Evolutionary conservation across 177 flowering plant species (phyloP).

Genomic region (Tripterygium wilfordii): DNA sequence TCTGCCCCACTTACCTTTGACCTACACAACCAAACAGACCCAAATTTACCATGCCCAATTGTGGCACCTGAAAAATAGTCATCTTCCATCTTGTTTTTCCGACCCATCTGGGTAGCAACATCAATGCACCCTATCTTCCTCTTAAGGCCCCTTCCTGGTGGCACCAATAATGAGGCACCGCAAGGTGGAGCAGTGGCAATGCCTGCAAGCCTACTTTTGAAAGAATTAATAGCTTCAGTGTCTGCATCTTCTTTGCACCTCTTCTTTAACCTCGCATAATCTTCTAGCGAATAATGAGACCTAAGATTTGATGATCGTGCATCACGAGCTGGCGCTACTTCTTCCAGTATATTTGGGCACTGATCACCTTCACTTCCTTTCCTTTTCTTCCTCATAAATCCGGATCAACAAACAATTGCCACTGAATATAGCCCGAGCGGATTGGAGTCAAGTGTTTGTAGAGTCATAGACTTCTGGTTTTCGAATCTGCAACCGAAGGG

Average conservation of each 20-base stretch:
- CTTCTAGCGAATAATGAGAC: slow-evolving; percentile 57
- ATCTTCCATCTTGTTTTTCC: slow-evolving; percentile 60
- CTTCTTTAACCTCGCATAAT: slow-evolving; percentile 51
- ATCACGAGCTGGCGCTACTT: slow-evolving; percentile 9
- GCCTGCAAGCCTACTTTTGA: slow-evolving; percentile 38
- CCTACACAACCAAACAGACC: slow-evolving; percentile 57
- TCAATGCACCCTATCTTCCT: slow-evolving; percentile 78
- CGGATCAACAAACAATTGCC: background rate
- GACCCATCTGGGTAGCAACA: slow-evolving; percentile 45
- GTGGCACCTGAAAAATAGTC: slow-evolving; percentile 37
- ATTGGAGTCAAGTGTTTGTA: too few relatives aligned
- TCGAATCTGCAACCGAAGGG: too few relatives aligned
- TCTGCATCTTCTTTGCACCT: slow-evolving; percentile 48
- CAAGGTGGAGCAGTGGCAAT: slow-evolving; percentile 56
- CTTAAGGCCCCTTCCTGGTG: slow-evolving; percentile 53
- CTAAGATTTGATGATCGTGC: slow-evolving; percentile 26
- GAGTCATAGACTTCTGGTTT: too few relatives aligned
- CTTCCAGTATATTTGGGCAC: slow-evolving; percentile 8
- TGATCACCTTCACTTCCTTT: slow-evolving; percentile 52
- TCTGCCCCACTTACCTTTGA: slow-evolving; percentile 42
- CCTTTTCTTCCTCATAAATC: slow-evolving; percentile 67
- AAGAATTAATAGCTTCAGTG: slow-evolving; percentile 20
- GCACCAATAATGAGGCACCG: slow-evolving; percentile 34
- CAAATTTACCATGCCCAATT: slow-evolving; percentile 64
- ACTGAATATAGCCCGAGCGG: background rate